Evolutionary conservation across 75 land plant species (phyloP), one percentile per base, ranked within the genome.

Genomic region (Azolla pinnata): DNA sequence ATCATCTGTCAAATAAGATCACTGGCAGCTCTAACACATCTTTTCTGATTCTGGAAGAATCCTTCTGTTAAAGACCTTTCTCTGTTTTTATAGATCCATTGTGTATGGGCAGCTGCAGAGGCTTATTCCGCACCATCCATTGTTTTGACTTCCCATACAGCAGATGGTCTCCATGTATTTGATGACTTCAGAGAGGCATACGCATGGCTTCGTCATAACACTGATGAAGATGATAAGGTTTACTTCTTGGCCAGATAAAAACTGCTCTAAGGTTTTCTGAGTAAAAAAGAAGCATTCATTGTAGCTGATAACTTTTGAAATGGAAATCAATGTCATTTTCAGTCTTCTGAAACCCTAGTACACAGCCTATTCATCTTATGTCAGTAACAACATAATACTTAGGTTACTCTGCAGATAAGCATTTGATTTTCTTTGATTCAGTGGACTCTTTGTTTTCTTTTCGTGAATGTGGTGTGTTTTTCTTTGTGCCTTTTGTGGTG

Each of bases 71-170:
- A n/a, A n/a, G n/a, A n/a, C n/a, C 14, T 14, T 14, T 38, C 14
- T 31, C 57, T 60, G 28, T 64, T 44, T 49, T 59, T 77, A 69
- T 66, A 93, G 98, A 59, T 93, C 51, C 98, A 93, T 69, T 85
- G 90, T 83, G 98, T 93, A 20, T 93, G 98, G 98, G 98, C 98
- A 56, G 98, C 98, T 21, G 96, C 98, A 57, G 98, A 93, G 69
- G 98, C 98, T 46, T 93, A 93, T 63, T 93, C 98, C 47, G 98
- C 98, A 19, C 98, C 98, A 2, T 93, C 98, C 5, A 93, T 93
- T 75, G 98, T 93, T 47, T 69, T 93, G 35, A 85, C 96, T 34
- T 89, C 98, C 62, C 87, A 79, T 60, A 72, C 96, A 16, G 76
- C 73, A 60, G 97, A 92, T 66, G 98, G 98, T 5, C 67, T 93